These are phyloP conservation scores for Silene coronaria DNA, from an alignment of 179 eudicot species.

Conservation along the genomic window DNA sequence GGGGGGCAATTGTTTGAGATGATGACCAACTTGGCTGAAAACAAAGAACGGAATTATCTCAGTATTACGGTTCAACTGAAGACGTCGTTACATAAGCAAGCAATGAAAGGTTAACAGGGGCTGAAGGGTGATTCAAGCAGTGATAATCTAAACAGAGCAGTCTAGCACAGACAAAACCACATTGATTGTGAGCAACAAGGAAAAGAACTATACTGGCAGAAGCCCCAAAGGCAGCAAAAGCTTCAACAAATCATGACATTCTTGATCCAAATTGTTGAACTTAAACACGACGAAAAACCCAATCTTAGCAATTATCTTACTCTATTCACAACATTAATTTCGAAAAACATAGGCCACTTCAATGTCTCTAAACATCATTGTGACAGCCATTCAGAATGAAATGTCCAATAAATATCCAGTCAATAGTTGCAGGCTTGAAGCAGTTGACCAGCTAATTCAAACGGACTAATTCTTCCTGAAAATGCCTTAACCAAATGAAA, in stretches of 20 bases:
- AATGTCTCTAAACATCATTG: not conserved
- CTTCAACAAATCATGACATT: not conserved
- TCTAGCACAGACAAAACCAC: not conserved
- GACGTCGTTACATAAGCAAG: not conserved
- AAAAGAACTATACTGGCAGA: not conserved
- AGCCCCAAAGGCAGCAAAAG: not conserved
- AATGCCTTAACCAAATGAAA: not conserved
- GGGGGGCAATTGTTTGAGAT: conserved; percentile 84
- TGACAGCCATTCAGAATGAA: not conserved
- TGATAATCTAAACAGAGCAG: not conserved
- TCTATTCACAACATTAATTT: not conserved
- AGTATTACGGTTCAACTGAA: not conserved
- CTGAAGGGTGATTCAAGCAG: not conserved
- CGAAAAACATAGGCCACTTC: not conserved
- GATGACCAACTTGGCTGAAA: conserved; percentile 55
- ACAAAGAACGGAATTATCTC: not conserved
- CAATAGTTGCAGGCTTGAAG: not conserved
- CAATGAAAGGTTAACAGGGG: no score
- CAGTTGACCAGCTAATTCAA: not conserved
- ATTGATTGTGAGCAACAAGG: not conserved
- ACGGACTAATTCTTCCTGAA: not conserved
- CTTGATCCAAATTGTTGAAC: not conserved
- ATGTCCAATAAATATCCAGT: not conserved
- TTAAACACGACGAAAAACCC: no score
- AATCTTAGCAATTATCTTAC: not conserved